Evolutionary conservation across 352 stramenopile species (phyloP).

Genomic region (Globisporangium spinosum): DNA sequence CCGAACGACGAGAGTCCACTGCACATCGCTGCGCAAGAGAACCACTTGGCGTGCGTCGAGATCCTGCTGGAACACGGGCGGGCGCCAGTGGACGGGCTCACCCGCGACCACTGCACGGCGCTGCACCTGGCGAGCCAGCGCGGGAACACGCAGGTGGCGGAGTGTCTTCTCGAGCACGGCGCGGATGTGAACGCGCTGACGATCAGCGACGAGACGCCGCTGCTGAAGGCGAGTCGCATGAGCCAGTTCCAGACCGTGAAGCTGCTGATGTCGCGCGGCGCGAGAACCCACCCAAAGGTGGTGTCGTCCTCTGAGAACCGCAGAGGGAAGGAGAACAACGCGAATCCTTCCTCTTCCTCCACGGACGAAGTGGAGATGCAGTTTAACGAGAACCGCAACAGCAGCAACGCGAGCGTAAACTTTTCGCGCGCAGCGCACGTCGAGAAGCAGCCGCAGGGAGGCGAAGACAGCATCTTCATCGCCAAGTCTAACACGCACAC

Average conservation of each 20-base stretch:
- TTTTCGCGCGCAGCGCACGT: conserved; percentile 24
- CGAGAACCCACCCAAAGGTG: conserved; percentile 27
- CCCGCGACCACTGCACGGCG: conserved; percentile 57
- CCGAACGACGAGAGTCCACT: conserved; percentile 72
- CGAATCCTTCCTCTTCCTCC: not conserved
- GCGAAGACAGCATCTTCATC: conserved; percentile 47
- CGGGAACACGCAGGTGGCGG: conserved; percentile 66
- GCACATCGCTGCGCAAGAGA: conserved; percentile 81
- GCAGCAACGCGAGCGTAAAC: conserved; percentile 27
- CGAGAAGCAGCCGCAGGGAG: conserved; percentile 21
- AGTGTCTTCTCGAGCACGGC: conserved; percentile 62
- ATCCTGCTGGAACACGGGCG: conserved; percentile 47
- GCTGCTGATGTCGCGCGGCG: conserved; percentile 54
- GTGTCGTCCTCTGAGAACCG: conserved; percentile 16
- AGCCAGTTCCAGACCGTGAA: conserved; percentile 77
- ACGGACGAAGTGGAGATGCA: conserved; percentile 26
- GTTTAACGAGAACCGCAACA: conserved; percentile 14
- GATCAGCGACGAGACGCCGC: conserved; percentile 54
- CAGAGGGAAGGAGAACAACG: conserved; percentile 23
- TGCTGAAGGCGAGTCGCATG: conserved; percentile 83
- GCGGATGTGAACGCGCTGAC: conserved; percentile 67
- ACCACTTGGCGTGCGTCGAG: conserved; percentile 66
- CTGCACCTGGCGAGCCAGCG: conserved; percentile 77
- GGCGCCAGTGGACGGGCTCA: conserved; percentile 52
- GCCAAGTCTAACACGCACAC: conserved; percentile 70